These are phyloP conservation scores for Geum urbanum DNA, from an alignment of 306 rosid genomes.

Conservation along the genomic window DNA sequence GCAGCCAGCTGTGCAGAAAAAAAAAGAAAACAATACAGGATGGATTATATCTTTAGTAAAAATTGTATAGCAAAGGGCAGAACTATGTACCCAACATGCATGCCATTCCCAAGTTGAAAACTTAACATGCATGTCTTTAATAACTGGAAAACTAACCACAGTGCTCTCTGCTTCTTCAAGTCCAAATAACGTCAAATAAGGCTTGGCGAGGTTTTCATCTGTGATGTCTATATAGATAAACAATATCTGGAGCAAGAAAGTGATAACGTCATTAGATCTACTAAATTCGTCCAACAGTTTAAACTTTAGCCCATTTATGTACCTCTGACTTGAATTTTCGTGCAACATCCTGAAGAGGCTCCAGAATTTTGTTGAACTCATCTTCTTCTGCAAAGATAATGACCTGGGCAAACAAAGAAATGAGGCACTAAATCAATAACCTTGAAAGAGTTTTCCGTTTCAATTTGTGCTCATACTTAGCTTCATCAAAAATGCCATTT, in stretches of 20 bases:
- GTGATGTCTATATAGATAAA: conserved; percentile 59
- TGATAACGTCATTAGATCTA: conserved; percentile 15
- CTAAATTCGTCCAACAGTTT: conserved; percentile 15
- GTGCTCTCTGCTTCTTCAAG: conserved; percentile 70
- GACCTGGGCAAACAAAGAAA: conserved; percentile 47
- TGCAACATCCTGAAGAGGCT: conserved; percentile 67
- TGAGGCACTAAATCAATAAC: not conserved
- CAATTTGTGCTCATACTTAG: not conserved
- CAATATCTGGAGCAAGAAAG: conserved; percentile 57
- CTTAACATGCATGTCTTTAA: conserved; percentile 5
- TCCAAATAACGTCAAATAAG: conserved; percentile 74
- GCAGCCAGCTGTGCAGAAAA: conserved; percentile 61
- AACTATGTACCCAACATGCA: not conserved
- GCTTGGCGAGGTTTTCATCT: conserved; percentile 90
- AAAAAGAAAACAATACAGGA: conserved; percentile 17
- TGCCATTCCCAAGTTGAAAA: no score
- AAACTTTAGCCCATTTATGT: conserved; percentile 24
- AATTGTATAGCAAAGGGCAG: not conserved
- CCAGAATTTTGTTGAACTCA: conserved; percentile 52
- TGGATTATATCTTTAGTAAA: conserved; percentile 12
- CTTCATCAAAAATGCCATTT: not conserved
- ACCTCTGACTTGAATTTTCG: conserved; percentile 84
- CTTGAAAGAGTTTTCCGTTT: not conserved
- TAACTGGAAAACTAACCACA: conserved; percentile 55
- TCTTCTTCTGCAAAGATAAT: conserved; percentile 54